These are phyloP conservation scores for Paulownia fortunei DNA, from an alignment of 257 asterid species.

Conservation along the genomic window DNA sequence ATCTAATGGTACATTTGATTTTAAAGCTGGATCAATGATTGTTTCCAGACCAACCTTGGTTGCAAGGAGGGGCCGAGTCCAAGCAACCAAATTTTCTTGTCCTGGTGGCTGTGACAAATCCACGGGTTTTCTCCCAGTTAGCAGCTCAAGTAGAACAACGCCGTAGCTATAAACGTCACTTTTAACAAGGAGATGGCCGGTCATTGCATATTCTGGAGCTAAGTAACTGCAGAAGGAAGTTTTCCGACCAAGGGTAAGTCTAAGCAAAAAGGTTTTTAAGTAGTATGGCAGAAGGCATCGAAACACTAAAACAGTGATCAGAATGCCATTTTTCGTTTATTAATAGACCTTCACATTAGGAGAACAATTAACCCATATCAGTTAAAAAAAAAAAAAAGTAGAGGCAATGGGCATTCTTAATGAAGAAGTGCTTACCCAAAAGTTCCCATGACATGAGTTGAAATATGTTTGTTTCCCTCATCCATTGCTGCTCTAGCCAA, in stretches of 20 bases:
- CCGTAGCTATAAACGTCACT: conserved; percentile 98
- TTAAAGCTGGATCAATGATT: conserved; percentile 61
- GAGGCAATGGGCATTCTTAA: not conserved
- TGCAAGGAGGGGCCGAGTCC: conserved; percentile 89
- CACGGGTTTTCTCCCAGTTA: conserved; percentile 89
- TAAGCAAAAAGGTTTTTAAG: not conserved
- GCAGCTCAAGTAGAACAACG: conserved; percentile 91
- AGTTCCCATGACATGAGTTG: conserved; percentile 98
- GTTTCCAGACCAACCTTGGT: conserved; percentile 65
- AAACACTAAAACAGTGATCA: not conserved
- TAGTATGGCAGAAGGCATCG: too few species aligned
- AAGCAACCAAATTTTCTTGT: conserved; percentile 84
- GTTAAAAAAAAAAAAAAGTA: not conserved
- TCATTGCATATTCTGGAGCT: conserved; percentile 99
- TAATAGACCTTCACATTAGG: not conserved
- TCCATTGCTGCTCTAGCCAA: conserved; percentile 87
- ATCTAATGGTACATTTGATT: conserved; percentile 48
- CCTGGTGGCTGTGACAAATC: conserved; percentile 90
- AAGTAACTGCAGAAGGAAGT: conserved; percentile 64
- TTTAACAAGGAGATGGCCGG: conserved; percentile 95
- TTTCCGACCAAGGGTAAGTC: not conserved
- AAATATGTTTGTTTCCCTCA: conserved; percentile 71
- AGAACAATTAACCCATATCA: too few species aligned
- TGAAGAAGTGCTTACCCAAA: conserved; percentile 66
- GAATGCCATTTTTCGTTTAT: not conserved